These are phyloP conservation scores for Termitomyces sp. DNA, from an alignment of 768 basidiomycete genomes.

Conservation along the genomic window DNA sequence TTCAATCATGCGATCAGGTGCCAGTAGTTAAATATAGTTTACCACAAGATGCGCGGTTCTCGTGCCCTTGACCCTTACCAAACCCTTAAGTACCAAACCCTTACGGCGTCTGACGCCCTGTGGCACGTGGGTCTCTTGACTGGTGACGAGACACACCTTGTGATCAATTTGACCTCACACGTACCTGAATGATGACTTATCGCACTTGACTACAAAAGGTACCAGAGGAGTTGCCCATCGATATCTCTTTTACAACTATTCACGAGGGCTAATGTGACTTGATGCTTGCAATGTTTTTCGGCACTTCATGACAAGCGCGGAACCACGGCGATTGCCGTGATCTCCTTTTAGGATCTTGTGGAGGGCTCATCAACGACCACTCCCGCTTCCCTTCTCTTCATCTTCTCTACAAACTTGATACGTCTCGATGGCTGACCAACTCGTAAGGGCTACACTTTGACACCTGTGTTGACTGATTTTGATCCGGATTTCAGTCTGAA, in stretches of 20 bases:
- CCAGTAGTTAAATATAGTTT: neutral
- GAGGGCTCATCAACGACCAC: neutral
- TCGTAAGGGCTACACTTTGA: constrained; percentile 30
- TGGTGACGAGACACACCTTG: neutral
- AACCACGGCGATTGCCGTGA: constrained; percentile 20
- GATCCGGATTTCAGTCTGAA: constrained; percentile 39
- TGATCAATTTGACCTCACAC: neutral
- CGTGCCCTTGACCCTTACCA: constrained; percentile 2
- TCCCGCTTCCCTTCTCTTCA: neutral
- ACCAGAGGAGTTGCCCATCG: neutral
- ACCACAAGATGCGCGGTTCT: neutral
- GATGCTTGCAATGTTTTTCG: neutral
- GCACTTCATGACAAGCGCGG: neutral
- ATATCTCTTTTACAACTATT: neutral
- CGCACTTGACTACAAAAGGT: neutral
- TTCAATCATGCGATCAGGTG: neutral
- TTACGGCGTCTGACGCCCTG: no score
- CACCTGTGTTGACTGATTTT: neutral
- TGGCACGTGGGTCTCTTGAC: neutral
- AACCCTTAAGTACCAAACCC: no score
- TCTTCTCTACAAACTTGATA: constrained; percentile 6
- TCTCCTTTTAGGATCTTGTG: neutral
- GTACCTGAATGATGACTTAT: neutral
- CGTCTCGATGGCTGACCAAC: constrained; percentile 48
- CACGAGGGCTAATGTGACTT: neutral